Evolutionary conservation across 169 alveolate species (phyloP).

Genomic region (Cryptosporidium ubiquitum): DNA sequence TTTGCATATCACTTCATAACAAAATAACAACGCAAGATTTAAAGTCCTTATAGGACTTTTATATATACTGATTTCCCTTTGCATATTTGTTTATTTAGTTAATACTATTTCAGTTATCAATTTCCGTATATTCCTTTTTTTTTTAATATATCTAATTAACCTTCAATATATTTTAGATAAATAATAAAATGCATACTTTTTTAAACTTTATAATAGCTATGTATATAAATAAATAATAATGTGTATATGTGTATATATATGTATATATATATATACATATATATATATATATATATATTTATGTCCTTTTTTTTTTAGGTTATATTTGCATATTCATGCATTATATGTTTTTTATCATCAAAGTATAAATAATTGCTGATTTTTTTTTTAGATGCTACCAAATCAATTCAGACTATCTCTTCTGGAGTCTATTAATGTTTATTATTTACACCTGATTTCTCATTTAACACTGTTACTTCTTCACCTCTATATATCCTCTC

Average conservation of each 20-base stretch:
- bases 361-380: neutral
- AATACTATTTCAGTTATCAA: neutral
- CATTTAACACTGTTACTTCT: neutral
- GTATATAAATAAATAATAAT: too few relatives aligned
- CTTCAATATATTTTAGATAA: neutral
- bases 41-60: constrained; percentile 52
- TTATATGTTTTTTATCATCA: neutral
- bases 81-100: neutral
- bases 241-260: too few relatives aligned
- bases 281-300: too few relatives aligned
- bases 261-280: too few relatives aligned
- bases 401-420: neutral
- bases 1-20: constrained; percentile 19
- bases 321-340: neutral
- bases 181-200: too few relatives aligned
- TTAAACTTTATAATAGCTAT: too few relatives aligned
- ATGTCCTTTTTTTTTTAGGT: too few relatives aligned
- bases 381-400: too few relatives aligned
- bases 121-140: neutral
- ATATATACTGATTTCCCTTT: constrained; percentile 10
- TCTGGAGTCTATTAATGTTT: neutral
- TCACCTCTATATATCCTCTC: too few relatives aligned
- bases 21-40: constrained; percentile 37
- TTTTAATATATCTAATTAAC: neutral
- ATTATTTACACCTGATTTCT: too few relatives aligned